These are phyloP conservation scores for Schizophyllum commune DNA, from an alignment of 1,284 basidiomycete species.

Conservation along the genomic window DNA sequence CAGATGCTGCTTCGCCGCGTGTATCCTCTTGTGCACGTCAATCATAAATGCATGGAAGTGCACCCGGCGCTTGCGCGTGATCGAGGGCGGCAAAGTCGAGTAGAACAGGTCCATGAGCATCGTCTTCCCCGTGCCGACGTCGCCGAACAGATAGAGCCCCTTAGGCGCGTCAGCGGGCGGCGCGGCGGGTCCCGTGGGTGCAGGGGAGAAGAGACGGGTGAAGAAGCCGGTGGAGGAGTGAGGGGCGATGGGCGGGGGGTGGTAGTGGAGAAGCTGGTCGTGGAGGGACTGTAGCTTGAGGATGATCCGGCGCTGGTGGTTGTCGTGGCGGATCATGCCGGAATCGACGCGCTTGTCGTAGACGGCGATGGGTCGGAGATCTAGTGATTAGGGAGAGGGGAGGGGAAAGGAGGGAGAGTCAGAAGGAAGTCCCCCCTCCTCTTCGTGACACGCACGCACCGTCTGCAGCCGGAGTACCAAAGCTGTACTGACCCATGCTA, in stretches of 20 bases:
- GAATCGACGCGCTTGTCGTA: slow-evolving; percentile 71
- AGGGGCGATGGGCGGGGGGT: slow-evolving; percentile 56
- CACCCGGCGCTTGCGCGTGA: slow-evolving; percentile 77
- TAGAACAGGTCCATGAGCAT: slow-evolving; percentile 99
- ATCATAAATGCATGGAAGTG: slow-evolving; percentile 99
- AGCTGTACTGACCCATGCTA: background rate
- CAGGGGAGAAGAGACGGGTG: slow-evolving; percentile 54
- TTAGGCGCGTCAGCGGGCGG: slow-evolving; percentile 60
- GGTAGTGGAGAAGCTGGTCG: slow-evolving; percentile 64
- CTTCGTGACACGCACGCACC: background rate
- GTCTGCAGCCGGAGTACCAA: background rate
- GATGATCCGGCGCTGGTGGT: slow-evolving; percentile 82
- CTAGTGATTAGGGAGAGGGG: background rate
- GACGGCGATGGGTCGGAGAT: background rate
- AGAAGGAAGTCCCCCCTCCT: background rate
- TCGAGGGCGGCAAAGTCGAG: slow-evolving; percentile 74
- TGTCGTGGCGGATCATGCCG: slow-evolving; percentile 72
- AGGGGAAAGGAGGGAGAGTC: background rate
- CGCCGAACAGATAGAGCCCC: slow-evolving; percentile 94
- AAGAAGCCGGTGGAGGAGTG: slow-evolving; percentile 38
- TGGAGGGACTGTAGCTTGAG: slow-evolving; percentile 77
- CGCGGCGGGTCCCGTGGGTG: slow-evolving; percentile 29
- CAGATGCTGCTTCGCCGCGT: slow-evolving; percentile 66
- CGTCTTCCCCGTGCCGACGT: slow-evolving; percentile 94
- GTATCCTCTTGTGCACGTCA: slow-evolving; percentile 92